Conservation (phyloP, 2,329 filamentous ascomycete species). For the Nannizziopsis barbatae region DNA sequence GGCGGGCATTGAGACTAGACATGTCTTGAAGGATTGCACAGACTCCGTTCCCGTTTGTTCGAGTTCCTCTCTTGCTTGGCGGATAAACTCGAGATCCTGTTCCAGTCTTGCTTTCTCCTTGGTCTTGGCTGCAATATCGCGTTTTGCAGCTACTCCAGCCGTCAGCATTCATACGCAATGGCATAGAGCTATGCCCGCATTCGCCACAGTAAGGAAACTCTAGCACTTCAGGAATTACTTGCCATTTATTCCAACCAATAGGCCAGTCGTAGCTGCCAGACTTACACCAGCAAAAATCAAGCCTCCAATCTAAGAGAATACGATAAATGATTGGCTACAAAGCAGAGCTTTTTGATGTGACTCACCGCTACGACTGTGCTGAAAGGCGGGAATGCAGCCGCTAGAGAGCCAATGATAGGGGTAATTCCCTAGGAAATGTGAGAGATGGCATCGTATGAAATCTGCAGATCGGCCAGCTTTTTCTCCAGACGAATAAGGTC, state of each 20-base stretch:
- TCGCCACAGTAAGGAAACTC: neutral
- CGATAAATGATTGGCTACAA: neutral
- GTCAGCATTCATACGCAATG: neutral
- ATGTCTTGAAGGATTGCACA: neutral
- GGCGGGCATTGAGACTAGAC: neutral
- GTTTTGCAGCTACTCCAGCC: neutral
- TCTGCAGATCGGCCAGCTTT: neutral
- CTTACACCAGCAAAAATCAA: neutral
- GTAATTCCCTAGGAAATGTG: neutral
- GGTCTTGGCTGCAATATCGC: constrained; percentile 1
- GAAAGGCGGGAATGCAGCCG: neutral
- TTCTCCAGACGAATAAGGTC: neutral
- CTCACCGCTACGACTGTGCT: neutral
- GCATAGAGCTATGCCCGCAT: no score
- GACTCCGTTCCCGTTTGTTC: constrained; percentile 1
- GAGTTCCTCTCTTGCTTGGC: neutral
- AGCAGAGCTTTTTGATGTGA: neutral
- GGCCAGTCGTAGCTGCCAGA: neutral
- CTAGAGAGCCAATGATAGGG: neutral
- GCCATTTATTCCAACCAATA: neutral
- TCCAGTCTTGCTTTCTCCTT: neutral
- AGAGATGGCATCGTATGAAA: neutral
- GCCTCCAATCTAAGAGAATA: neutral
- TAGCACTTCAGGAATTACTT: neutral
- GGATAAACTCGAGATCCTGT: neutral